A percentile compares a stretch with the other conserved stretches of the same genome.
Evolutionary conservation across 306 rosid genomes (phyloP).

Genomic region (Prunus fruticosa): DNA sequence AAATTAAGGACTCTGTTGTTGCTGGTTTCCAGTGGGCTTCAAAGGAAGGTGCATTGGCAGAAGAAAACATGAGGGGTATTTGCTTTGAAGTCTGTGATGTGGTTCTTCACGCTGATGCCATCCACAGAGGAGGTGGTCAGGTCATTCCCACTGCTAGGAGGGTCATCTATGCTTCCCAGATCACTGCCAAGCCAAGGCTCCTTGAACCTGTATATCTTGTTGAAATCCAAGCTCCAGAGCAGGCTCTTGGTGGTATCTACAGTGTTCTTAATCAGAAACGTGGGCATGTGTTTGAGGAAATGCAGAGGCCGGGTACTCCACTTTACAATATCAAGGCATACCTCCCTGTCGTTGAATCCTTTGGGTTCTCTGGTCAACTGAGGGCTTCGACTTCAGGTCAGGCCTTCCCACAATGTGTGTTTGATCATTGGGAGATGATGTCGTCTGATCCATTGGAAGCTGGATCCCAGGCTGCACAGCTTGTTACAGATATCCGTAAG

Average conservation of each 20-base stretch:
- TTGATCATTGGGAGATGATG: constrained; percentile 98
- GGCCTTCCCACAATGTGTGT: constrained; percentile 91
- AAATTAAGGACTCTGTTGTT: constrained; percentile 78
- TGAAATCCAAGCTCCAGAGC: constrained; percentile 86
- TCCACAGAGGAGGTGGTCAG: constrained; percentile 89
- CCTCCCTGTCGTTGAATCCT: constrained; percentile 72
- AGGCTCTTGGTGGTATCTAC: constrained; percentile 78
- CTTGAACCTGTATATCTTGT: constrained; percentile 82
- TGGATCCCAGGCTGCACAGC: constrained; percentile 60
- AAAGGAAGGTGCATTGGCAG: constrained; percentile 78
- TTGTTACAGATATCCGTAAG: constrained; percentile 71
- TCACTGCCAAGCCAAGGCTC: constrained; percentile 79
- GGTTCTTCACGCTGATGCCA: constrained; percentile 72
- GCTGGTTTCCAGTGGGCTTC: constrained; percentile 91
- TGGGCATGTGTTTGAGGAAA: constrained; percentile 73
- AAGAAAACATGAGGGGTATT: constrained; percentile 79
- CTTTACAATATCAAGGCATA: constrained; percentile 79
- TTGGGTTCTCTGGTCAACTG: constrained; percentile 66
- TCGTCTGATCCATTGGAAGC: constrained; percentile 72
- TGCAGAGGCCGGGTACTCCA: constrained; percentile 82
- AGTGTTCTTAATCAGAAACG: constrained; percentile 82
- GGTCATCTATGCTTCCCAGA: constrained; percentile 68
- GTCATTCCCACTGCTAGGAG: constrained; percentile 81
- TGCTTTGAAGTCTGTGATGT: constrained; percentile 83
- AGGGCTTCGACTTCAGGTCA: constrained; percentile 96